A percentile compares a stretch with the other conserved stretches of the same genome.
phyloP scores from a whole-genome alignment of 2,329 filamentous ascomycete species.

The Pestalotiopsis sp. region DNA sequence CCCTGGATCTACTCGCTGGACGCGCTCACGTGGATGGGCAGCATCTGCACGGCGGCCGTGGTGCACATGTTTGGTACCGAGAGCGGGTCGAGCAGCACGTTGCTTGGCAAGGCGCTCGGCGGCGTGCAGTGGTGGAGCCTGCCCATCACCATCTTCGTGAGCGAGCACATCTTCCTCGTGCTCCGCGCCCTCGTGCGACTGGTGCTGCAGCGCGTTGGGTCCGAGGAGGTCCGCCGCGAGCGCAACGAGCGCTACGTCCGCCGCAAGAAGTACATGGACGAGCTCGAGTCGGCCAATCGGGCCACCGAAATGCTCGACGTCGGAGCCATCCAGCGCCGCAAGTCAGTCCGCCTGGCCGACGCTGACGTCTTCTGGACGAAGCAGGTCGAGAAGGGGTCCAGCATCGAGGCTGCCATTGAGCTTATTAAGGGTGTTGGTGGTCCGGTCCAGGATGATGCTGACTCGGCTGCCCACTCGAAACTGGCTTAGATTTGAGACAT shows the following conservation, averaged over 20 bases:
- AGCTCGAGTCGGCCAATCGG: slow-evolving; percentile 41
- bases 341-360: slow-evolving; percentile 21
- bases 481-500: not conserved
- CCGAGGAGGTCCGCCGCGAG: slow-evolving; percentile 42
- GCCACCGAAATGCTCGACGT: slow-evolving; percentile 34
- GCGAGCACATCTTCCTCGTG: slow-evolving; percentile 72
- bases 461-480: not conserved
- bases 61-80: slow-evolving; percentile 72
- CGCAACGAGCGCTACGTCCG: slow-evolving; percentile 40
- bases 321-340: slow-evolving; percentile 40
- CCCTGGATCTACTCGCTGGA: slow-evolving; percentile 71
- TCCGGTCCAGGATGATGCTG: not conserved
- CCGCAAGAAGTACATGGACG: slow-evolving; percentile 39
- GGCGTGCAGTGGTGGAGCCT: slow-evolving; percentile 66
- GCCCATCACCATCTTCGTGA: slow-evolving; percentile 71
- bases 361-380: slow-evolving; percentile 44
- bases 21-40: slow-evolving; percentile 73
- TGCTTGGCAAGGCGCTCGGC: slow-evolving; percentile 28
- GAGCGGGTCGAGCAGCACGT: slow-evolving; percentile 44
- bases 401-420: slow-evolving; percentile 33
- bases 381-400: slow-evolving; percentile 41
- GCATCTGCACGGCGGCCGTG: slow-evolving; percentile 71
- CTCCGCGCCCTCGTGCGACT: slow-evolving; percentile 48
- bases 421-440: slow-evolving; percentile 33
- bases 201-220: slow-evolving; percentile 39